Percentiles rank a stretch among this genome's conserved stretches.
These are phyloP conservation scores for Cyberlindnera mississippiensis DNA, from an alignment of 805 yeast genomes.

Conservation along the genomic window DNA sequence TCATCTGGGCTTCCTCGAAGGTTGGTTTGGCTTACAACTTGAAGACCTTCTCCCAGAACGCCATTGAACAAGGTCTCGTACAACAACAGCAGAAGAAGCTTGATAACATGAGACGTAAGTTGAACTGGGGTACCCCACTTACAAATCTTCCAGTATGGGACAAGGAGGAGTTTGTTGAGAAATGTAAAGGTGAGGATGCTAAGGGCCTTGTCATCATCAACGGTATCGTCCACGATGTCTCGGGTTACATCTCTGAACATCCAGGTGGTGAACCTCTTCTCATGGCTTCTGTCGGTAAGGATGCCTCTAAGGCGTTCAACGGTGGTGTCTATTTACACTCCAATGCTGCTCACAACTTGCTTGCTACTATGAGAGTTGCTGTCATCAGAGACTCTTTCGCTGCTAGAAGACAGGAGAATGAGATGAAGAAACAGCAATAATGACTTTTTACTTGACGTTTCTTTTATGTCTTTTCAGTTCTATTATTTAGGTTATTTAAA, in stretches of 20 bases:
- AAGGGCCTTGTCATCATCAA: conserved; percentile 63
- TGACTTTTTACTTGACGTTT: background rate
- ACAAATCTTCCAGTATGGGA: conserved; percentile 72
- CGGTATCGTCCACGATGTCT: conserved; percentile 77
- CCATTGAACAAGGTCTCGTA: conserved; percentile 75
- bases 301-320: conserved; percentile 81
- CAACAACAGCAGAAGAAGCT: conserved; percentile 84
- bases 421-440: conserved; percentile 18
- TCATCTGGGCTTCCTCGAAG: conserved; percentile 56
- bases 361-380: conserved; percentile 84
- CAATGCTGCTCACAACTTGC: conserved; percentile 79
- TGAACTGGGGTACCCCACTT: conserved; percentile 75
- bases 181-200: conserved; percentile 36
- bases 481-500: conserved; percentile 3
- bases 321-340: conserved; percentile 87
- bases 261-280: conserved; percentile 82
- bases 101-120: conserved; percentile 53
- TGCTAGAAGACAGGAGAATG: conserved; percentile 23
- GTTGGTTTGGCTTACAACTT: conserved; percentile 65
- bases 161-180: conserved; percentile 48
- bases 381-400: conserved; percentile 66
- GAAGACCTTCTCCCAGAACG: conserved; percentile 73
- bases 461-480: background rate
- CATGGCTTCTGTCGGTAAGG: conserved; percentile 70
- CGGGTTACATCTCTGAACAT: conserved; percentile 65